Conservation (phyloP, 2,329 filamentous ascomycete genomes). For the Arthroderma sp. region DNA sequence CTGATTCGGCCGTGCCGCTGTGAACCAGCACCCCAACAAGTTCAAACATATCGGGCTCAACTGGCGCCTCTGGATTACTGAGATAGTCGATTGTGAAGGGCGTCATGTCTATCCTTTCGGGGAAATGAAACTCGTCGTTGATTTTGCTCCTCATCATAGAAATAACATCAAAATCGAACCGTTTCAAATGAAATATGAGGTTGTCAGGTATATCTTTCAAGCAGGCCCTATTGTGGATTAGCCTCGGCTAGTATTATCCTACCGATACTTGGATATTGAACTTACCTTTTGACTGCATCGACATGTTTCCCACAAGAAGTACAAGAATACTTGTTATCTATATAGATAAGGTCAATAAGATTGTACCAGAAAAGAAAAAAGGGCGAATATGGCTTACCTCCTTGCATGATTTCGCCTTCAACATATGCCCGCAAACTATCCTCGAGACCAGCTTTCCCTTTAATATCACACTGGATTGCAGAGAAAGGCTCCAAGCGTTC, state of each 20-base stretch:
- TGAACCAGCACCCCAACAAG: slow-evolving; percentile 93
- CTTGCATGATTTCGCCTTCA: slow-evolving; percentile 91
- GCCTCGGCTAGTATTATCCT: background rate
- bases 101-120: slow-evolving; percentile 68
- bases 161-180: slow-evolving; percentile 42
- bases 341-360: slow-evolving; percentile 15
- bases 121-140: slow-evolving; percentile 89
- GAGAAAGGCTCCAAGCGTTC: slow-evolving; percentile 84
- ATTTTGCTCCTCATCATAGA: slow-evolving; percentile 79
- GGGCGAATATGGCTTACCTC: slow-evolving; percentile 41
- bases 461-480: slow-evolving; percentile 91
- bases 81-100: slow-evolving; percentile 83
- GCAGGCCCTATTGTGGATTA: slow-evolving; percentile 51
- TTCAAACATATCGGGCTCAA: slow-evolving; percentile 67
- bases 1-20: slow-evolving; percentile 82
- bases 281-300: slow-evolving; percentile 74
- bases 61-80: slow-evolving; percentile 46
- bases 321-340: slow-evolving; percentile 96
- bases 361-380: background rate
- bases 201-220: slow-evolving; percentile 88
- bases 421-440: slow-evolving; percentile 93
- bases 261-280: slow-evolving; percentile 6
- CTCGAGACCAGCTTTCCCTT: slow-evolving; percentile 70
- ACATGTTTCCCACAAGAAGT: slow-evolving; percentile 79
- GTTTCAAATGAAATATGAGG: slow-evolving; percentile 80